Conservation (phyloP, 768 basidiomycete genomes). For the Kwoniella sp. region DNA sequence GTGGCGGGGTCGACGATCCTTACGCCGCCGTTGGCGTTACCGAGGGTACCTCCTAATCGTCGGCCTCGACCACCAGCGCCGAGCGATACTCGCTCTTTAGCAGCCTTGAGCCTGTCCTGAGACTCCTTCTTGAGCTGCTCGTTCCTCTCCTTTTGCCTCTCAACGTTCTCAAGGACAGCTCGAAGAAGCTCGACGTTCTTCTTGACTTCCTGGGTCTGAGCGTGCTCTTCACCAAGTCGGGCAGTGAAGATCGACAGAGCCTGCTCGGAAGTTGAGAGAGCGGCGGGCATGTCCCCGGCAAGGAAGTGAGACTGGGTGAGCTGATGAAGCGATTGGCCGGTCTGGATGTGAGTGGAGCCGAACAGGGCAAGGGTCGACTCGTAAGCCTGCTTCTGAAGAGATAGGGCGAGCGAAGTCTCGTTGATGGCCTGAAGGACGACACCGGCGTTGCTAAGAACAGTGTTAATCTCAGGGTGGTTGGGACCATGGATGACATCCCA, state of each 20-base stretch:
- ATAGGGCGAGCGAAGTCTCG: slow-evolving; percentile 49
- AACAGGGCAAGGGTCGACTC: slow-evolving; percentile 47
- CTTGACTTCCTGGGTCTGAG: slow-evolving; percentile 54
- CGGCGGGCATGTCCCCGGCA: slow-evolving; percentile 51
- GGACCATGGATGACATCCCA: slow-evolving; percentile 57
- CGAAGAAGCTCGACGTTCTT: slow-evolving; percentile 55
- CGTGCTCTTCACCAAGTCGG: slow-evolving; percentile 54
- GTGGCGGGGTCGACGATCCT: slow-evolving; percentile 17
- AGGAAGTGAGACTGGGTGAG: slow-evolving; percentile 58
- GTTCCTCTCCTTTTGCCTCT: slow-evolving; percentile 38
- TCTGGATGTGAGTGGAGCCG: slow-evolving; percentile 55
- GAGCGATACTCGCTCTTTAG: slow-evolving; percentile 41
- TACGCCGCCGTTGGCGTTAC: slow-evolving; percentile 10
- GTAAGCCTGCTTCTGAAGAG: slow-evolving; percentile 50
- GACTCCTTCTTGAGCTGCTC: slow-evolving; percentile 48
- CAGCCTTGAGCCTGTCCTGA: slow-evolving; percentile 36
- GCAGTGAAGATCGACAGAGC: slow-evolving; percentile 53
- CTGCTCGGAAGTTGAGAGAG: slow-evolving; percentile 45
- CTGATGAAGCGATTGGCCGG: slow-evolving; percentile 54
- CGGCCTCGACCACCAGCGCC: slow-evolving; percentile 7
- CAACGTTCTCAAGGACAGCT: slow-evolving; percentile 50
- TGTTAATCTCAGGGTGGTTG: slow-evolving; percentile 56
- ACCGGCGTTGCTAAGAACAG: slow-evolving; percentile 55
- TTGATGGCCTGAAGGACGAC: slow-evolving; percentile 52
- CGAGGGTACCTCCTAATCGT: slow-evolving; percentile 15